Evolutionary conservation across 495 filamentous ascomycete species (phyloP).

Genomic region (Xanthoparmelia taractica): DNA sequence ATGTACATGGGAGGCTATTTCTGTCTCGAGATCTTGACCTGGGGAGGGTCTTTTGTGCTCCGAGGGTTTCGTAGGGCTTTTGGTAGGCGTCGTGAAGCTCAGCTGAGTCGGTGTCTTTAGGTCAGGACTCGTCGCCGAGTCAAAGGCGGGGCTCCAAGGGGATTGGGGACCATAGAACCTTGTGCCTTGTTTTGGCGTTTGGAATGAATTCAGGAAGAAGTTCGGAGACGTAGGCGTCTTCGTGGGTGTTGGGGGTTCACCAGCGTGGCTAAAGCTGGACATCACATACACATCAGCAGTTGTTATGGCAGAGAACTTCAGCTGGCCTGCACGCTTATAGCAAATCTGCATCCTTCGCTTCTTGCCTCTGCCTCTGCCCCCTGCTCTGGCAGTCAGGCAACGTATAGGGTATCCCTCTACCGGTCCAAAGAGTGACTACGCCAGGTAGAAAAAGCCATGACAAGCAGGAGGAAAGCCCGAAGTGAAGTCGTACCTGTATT

Average conservation of each 20-base stretch:
- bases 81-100: slow-evolving; percentile 28
- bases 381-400: not conserved
- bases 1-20: slow-evolving; percentile 50
- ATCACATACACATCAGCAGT: slow-evolving; percentile 12
- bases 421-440: not conserved
- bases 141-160: slow-evolving; percentile 48
- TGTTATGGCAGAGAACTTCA: not conserved
- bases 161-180: slow-evolving; percentile 46
- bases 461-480: not conserved
- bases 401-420: not conserved
- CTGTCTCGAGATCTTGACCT: slow-evolving; percentile 32
- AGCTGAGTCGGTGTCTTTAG: slow-evolving; percentile 44
- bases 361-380: not conserved
- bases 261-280: slow-evolving; percentile 69
- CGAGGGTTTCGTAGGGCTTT: slow-evolving; percentile 28
- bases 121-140: slow-evolving; percentile 47
- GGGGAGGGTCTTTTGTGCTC: slow-evolving; percentile 25
- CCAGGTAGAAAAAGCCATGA: not conserved
- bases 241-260: slow-evolving; percentile 69
- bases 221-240: slow-evolving; percentile 60
- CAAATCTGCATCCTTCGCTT: not conserved
- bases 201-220: slow-evolving; percentile 56
- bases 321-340: slow-evolving; percentile 13
- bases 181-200: slow-evolving; percentile 57
- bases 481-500: slow-evolving; percentile 54